Percentiles rank a stretch among this genome's conserved stretches.
These are phyloP conservation scores for Aspergillus diversus DNA, from an alignment of 495 filamentous ascomycete species.

Conservation along the genomic window DNA sequence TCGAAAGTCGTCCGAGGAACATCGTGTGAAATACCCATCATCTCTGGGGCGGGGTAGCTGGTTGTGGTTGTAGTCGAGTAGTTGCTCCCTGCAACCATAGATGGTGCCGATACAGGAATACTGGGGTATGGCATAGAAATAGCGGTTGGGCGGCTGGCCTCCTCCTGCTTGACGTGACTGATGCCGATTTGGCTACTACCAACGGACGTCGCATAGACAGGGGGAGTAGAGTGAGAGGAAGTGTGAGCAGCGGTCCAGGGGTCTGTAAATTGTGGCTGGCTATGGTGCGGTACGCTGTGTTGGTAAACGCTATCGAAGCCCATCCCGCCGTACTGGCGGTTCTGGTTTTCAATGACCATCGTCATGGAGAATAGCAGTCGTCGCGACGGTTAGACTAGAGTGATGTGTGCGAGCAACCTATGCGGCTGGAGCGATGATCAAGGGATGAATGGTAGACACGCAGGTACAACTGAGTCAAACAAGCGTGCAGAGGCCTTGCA, in stretches of 20 bases:
- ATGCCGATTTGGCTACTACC: slow-evolving; percentile 57
- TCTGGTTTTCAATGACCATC: slow-evolving; percentile 87
- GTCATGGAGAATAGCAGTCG: slow-evolving; percentile 59
- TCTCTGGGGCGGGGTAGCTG: slow-evolving; percentile 65
- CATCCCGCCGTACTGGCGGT: slow-evolving; percentile 79
- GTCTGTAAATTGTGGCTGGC: slow-evolving; percentile 85
- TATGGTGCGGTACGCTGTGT: slow-evolving; percentile 66
- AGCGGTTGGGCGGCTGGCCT: slow-evolving; percentile 59
- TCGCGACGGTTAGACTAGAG: slow-evolving; percentile 2
- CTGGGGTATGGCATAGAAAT: slow-evolving; percentile 76
- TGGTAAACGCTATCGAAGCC: slow-evolving; percentile 80
- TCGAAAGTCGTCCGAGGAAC: slow-evolving; percentile 57
- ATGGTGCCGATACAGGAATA: slow-evolving; percentile 71
- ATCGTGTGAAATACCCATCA: slow-evolving; percentile 75
- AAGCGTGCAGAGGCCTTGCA: slow-evolving; percentile 7
- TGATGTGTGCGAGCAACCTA: slow-evolving; percentile 7
- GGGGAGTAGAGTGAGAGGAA: slow-evolving; percentile 59
- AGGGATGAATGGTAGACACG: slow-evolving; percentile 21
- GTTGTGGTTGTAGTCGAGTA: slow-evolving; percentile 54
- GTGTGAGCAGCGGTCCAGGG: slow-evolving; percentile 72
- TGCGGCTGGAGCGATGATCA: slow-evolving; percentile 29
- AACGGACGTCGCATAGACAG: slow-evolving; percentile 61
- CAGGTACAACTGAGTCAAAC: slow-evolving; percentile 17
- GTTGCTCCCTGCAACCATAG: slow-evolving; percentile 69
- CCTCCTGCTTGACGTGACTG: slow-evolving; percentile 59